Conservation (phyloP, 2,329 filamentous ascomycete genomes). For the Ophiocordyceps camponoti-saundersi region DNA sequence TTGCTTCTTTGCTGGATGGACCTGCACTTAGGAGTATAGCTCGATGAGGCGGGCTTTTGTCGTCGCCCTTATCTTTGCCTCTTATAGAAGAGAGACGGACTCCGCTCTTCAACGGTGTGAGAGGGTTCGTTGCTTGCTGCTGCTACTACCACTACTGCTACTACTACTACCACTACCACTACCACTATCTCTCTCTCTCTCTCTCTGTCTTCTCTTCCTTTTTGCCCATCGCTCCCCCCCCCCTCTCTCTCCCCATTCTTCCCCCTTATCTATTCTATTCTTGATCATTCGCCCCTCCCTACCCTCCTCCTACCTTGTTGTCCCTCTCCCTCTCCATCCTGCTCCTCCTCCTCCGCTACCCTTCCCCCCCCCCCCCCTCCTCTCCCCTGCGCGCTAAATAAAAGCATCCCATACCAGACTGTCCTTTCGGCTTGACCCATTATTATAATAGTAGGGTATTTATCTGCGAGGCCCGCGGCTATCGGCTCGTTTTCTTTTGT, state of each 20-base stretch:
- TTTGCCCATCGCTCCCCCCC: background rate
- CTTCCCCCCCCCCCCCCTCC: background rate
- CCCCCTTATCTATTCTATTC: background rate
- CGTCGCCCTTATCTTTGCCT: background rate
- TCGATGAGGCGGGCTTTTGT: conserved; percentile 1
- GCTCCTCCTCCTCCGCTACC: background rate
- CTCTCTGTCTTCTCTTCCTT: background rate
- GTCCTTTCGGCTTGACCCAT: background rate
- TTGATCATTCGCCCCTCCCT: background rate
- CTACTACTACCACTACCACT: background rate
- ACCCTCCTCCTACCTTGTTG: background rate
- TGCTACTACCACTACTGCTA: too few relatives aligned
- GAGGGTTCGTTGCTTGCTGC: background rate
- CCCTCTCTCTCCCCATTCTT: background rate
- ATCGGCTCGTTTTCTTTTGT: background rate
- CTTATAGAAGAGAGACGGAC: background rate
- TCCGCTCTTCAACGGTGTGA: background rate
- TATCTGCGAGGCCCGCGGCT: background rate
- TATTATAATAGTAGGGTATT: too few relatives aligned
- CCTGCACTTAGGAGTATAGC: conserved; percentile 9
- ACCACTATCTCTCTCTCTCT: background rate
- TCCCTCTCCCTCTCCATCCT: background rate
- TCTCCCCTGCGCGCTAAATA: background rate
- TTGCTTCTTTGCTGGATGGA: background rate
- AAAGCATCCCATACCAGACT: background rate